A percentile compares a stretch with the other conserved stretches of the same genome.
phyloP scores from a whole-genome alignment of 345 rosid genomes.

The Melaleuca alternifolia region DNA sequence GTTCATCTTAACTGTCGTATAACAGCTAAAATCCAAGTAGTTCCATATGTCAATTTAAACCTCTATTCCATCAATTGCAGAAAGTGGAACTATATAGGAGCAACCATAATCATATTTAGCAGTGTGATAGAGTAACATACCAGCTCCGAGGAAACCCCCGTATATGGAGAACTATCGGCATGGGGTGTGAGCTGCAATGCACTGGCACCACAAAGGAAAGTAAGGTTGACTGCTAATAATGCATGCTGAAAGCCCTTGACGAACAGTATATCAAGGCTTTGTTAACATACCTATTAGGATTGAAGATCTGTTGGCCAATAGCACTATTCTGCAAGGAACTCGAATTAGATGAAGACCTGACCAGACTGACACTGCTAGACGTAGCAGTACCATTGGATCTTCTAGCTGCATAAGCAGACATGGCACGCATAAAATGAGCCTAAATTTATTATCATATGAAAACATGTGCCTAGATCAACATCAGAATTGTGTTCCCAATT shows the following conservation, averaged over 20 bases:
- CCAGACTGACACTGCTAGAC: not conserved
- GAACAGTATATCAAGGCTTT: not conserved
- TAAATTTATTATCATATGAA: not conserved
- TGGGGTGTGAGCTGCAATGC: slow-evolving; percentile 19
- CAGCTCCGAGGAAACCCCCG: slow-evolving; percentile 68
- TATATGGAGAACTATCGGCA: slow-evolving; percentile 13
- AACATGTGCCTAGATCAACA: not conserved
- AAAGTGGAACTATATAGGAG: not conserved
- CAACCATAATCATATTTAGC: not conserved
- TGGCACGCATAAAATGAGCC: not conserved
- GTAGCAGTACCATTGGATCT: slow-evolving; percentile 21
- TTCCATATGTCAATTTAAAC: not conserved
- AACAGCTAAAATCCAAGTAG: not conserved
- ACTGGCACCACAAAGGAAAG: slow-evolving; percentile 16
- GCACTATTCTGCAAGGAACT: slow-evolving; percentile 5
- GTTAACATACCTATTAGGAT: not conserved
- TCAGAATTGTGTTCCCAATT: not conserved
- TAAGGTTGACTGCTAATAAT: not conserved
- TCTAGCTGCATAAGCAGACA: slow-evolving; percentile 25
- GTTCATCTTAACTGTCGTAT: not conserved
- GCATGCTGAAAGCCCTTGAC: not conserved
- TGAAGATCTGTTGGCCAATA: slow-evolving; percentile 1
- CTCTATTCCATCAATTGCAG: not conserved
- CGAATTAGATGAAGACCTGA: not conserved
- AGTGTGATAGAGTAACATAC: slow-evolving; percentile 5